Percentiles rank a stretch among this genome's conserved stretches.
Evolutionary conservation across 2,329 filamentous ascomycete genomes (phyloP).

Genomic region (Diaporthe longicolla): DNA sequence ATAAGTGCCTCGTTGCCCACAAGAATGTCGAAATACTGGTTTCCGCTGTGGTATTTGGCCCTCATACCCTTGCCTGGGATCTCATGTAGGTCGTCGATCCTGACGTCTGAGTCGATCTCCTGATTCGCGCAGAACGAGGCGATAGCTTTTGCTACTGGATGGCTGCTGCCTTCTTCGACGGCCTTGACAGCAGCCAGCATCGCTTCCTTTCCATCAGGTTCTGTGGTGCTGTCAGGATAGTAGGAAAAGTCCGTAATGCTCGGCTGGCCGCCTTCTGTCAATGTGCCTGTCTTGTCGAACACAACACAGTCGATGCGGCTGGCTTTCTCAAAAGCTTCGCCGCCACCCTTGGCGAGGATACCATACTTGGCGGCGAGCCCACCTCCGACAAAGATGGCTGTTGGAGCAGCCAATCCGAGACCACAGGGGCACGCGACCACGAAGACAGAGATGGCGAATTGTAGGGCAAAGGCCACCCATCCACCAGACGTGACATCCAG

Average conservation of each 20-base stretch:
- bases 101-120: slow-evolving; percentile 49
- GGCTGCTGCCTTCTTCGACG: slow-evolving; percentile 79
- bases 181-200: slow-evolving; percentile 70
- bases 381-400: slow-evolving; percentile 86
- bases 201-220: slow-evolving; percentile 45
- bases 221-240: slow-evolving; percentile 51
- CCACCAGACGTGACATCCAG: slow-evolving; percentile 70
- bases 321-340: slow-evolving; percentile 88
- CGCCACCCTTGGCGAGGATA: slow-evolving; percentile 86
- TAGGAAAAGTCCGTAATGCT: slow-evolving; percentile 71
- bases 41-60: slow-evolving; percentile 61
- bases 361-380: slow-evolving; percentile 84
- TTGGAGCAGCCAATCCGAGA: slow-evolving; percentile 86
- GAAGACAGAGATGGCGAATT: slow-evolving; percentile 89
- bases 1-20: slow-evolving; percentile 83
- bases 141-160: slow-evolving; percentile 81
- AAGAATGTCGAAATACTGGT: slow-evolving; percentile 64
- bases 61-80: slow-evolving; percentile 80
- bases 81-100: slow-evolving; percentile 69
- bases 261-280: slow-evolving; percentile 81
- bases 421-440: slow-evolving; percentile 90
- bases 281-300: slow-evolving; percentile 90
- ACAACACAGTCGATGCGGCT: slow-evolving; percentile 83
- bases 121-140: slow-evolving; percentile 69
- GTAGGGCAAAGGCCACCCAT: slow-evolving; percentile 80